Base-by-base conservation (phyloP, 495 filamentous ascomycete species). In the Penicillium salamii region DNA sequence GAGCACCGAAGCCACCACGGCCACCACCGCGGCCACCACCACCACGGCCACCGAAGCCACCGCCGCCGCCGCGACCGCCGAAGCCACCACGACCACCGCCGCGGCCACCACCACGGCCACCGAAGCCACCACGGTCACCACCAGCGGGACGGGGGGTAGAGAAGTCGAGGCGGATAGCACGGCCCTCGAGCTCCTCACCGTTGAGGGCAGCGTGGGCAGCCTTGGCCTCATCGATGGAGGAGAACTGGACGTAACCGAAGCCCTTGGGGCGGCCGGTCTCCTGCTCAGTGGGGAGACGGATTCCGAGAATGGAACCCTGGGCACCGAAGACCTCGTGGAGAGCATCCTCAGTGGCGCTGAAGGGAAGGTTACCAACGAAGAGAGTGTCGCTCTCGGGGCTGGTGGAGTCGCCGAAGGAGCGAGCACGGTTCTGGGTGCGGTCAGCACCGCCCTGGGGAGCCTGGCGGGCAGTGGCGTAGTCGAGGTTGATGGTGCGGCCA, bases 351-450 rank as follows among this genome's bases (percentile, higher is more conserved):
- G 85, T 82, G 59, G 82, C 86, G 45, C 88, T 84, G 73, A 95
- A 98, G 32, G 86, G 79, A 38, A 98, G 74, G 76, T 98, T 98
- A 58, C 92, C 93, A 49, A 96, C 81, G 68, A 95, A 98, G 35
- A 98, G 80, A 46, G 93, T 98, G 59, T 91, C 87, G 66, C 80
- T 87, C 65, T 82, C 79, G 38, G 90, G 83, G 63, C 75, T 80
- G 69, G 82, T 85, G 57, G 84, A 71, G 65, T 97, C 93, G 54
- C 92, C 93, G 57, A 81, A 95, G 55, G 78, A 75, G 46, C 79
- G 68, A 51, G 90, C 88, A 52, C 92, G 88, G 55, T 81, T 75
- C 52, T 83, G 77, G 42, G 79, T 75, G 54, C 85, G 81, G 50
- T 83, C 71, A 41, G 68, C 67, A 43, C 73, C 69, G 47, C 78